Evolutionary conservation across 2,329 filamentous ascomycete species (phyloP).

Genomic region (Alternaria sp.): DNA sequence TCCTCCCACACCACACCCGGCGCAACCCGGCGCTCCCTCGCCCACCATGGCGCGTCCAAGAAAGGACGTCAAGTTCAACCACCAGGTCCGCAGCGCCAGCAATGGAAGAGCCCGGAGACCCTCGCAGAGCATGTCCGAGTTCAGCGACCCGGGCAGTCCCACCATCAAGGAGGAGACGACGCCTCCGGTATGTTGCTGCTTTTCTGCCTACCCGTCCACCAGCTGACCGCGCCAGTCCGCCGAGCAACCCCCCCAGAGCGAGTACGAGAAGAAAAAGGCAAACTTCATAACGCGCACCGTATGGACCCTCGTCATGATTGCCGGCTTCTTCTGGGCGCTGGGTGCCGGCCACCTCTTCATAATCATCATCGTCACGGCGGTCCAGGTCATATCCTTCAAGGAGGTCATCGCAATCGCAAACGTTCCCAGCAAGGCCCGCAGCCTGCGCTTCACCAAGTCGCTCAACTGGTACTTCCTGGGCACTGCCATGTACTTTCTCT

Average conservation of each 20-base stretch:
- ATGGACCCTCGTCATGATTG: slow-evolving; percentile 99
- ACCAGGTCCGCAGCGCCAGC: slow-evolving; percentile 54
- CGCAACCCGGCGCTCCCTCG: slow-evolving; percentile 11
- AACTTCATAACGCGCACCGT: slow-evolving; percentile 96
- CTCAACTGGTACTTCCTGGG: slow-evolving; percentile 99
- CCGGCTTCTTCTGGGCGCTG: slow-evolving; percentile 86
- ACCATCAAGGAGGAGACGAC: slow-evolving; percentile 52
- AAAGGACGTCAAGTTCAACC: slow-evolving; percentile 69
- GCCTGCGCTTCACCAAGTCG: slow-evolving; percentile 91
- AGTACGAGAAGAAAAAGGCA: slow-evolving; percentile 98
- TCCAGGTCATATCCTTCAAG: slow-evolving; percentile 98
- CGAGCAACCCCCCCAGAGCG: slow-evolving; percentile 60
- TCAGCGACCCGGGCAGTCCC: slow-evolving; percentile 66
- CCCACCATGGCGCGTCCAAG: slow-evolving; percentile 53
- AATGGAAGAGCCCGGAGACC: slow-evolving; percentile 64
- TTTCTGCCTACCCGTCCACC: slow-evolving; percentile 4
- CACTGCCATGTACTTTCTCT: slow-evolving; percentile 99
- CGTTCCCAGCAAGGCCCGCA: slow-evolving; percentile 88
- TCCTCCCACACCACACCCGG: not conserved
- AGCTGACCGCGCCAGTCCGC: slow-evolving; percentile 43
- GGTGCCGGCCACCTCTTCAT: slow-evolving; percentile 98
- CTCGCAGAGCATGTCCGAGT: slow-evolving; percentile 75
- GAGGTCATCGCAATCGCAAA: slow-evolving; percentile 98
- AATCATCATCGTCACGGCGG: slow-evolving; percentile 87
- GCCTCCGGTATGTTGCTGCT: slow-evolving; percentile 14